Conservation (phyloP, 2,329 filamentous ascomycete genomes). For the Neonectria faginata region DNA sequence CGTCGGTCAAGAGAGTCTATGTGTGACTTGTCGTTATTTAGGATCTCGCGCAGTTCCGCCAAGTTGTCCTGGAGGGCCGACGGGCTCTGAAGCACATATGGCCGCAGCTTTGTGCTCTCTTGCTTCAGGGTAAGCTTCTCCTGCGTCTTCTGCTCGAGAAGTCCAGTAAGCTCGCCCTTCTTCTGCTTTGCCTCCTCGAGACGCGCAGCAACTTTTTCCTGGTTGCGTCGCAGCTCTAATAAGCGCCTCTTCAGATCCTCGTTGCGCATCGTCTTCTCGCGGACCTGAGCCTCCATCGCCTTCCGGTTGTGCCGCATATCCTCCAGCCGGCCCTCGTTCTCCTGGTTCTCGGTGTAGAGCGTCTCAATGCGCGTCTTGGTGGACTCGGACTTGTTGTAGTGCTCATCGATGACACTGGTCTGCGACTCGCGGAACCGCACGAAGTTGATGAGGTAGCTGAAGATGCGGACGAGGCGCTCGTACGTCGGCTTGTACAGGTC, state of each 20-base stretch:
- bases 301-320: conserved; percentile 85
- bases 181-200: conserved; percentile 86
- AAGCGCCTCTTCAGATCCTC: conserved; percentile 87
- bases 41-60: conserved; percentile 81
- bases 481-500: conserved; percentile 93
- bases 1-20: conserved; percentile 90
- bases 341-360: conserved; percentile 86
- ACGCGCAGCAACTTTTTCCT: conserved; percentile 84
- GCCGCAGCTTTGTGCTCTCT: conserved; percentile 88
- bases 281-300: conserved; percentile 83
- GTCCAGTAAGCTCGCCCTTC: conserved; percentile 79
- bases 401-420: conserved; percentile 87
- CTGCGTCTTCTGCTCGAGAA: conserved; percentile 78
- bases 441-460: conserved; percentile 99
- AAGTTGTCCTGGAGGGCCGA: conserved; percentile 84
- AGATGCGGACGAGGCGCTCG: conserved; percentile 90
- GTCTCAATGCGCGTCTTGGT: conserved; percentile 90
- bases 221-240: conserved; percentile 82
- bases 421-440: conserved; percentile 96
- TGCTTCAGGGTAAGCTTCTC: conserved; percentile 78
- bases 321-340: conserved; percentile 81
- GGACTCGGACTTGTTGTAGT: conserved; percentile 90
- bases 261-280: conserved; percentile 86
- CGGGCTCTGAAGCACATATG: conserved; percentile 92
- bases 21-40: conserved; percentile 82